These are phyloP conservation scores for Boletus rubropictus DNA, from an alignment of 768 basidiomycete genomes.

Conservation along the genomic window DNA sequence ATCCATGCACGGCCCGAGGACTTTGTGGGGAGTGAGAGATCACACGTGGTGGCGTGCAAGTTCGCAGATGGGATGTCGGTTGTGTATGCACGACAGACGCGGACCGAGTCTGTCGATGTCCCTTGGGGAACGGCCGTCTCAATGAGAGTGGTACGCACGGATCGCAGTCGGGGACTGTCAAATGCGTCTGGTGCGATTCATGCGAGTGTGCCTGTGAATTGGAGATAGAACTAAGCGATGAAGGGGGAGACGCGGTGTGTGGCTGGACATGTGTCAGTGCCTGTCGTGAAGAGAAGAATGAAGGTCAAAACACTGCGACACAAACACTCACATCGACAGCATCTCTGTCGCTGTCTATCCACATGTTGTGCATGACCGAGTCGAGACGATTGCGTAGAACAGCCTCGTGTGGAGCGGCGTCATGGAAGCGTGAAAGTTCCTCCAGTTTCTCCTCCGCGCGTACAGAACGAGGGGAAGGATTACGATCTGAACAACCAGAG, in stretches of 20 bases:
- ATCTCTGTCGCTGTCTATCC: constrained; percentile 20
- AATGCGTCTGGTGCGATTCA: constrained; percentile 24
- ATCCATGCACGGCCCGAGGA: constrained; percentile 12
- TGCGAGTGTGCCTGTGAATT: constrained; percentile 21
- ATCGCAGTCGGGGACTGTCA: constrained; percentile 21
- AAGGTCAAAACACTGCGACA: background rate
- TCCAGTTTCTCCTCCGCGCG: constrained; percentile 17
- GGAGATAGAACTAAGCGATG: constrained; percentile 28
- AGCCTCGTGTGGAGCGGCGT: constrained; percentile 45
- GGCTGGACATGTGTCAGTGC: constrained; percentile 22
- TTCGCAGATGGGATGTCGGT: constrained; percentile 6
- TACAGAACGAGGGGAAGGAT: constrained; percentile 9
- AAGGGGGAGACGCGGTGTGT: constrained; percentile 22
- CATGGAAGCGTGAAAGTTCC: constrained; percentile 20
- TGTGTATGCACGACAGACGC: constrained; percentile 8
- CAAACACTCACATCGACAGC: constrained; percentile 21
- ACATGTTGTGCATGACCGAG: constrained; percentile 39
- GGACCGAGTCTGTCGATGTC: constrained; percentile 13
- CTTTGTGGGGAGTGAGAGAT: constrained; percentile 12
- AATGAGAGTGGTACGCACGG: constrained; percentile 4
- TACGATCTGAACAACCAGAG: constrained; percentile 19
- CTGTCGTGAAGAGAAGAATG: constrained; percentile 15
- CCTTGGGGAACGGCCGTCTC: background rate
- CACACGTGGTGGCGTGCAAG: constrained; percentile 3
- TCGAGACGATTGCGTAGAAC: constrained; percentile 51